Conservation (phyloP, 495 filamentous ascomycete genomes). For the Pseudoneurospora amorphoporcata region DNA sequence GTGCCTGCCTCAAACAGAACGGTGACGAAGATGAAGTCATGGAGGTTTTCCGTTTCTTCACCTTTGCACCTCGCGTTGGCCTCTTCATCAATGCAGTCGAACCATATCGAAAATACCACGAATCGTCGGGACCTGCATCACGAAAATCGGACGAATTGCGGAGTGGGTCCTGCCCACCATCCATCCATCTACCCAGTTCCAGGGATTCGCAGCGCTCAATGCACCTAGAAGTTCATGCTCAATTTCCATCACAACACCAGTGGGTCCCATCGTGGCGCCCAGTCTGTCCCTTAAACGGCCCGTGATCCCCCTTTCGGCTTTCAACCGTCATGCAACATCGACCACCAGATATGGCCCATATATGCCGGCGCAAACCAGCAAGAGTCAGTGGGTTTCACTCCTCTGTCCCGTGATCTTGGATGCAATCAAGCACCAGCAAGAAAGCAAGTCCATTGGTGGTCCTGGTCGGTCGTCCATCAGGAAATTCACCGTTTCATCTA, state of each 20-base stretch:
- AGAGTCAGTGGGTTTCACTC: background rate
- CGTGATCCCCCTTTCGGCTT: background rate
- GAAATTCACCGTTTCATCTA: background rate
- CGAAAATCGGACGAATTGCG: background rate
- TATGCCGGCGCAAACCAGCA: background rate
- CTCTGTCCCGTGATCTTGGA: background rate
- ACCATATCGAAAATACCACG: background rate
- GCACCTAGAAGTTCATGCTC: background rate
- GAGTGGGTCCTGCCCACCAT: background rate
- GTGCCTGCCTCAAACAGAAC: background rate
- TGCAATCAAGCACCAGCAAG: background rate
- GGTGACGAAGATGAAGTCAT: background rate
- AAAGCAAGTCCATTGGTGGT: background rate
- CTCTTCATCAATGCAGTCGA: background rate
- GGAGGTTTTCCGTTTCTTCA: background rate
- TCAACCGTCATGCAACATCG: background rate
- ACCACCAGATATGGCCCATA: background rate
- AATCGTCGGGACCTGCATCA: background rate
- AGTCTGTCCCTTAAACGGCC: background rate
- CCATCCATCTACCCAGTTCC: background rate
- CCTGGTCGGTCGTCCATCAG: background rate
- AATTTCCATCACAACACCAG: background rate
- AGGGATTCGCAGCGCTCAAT: background rate
- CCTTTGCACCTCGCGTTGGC: background rate
- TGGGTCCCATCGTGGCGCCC: background rate